Percentiles rank a stretch among this genome's conserved stretches.
Evolutionary conservation across 768 basidiomycete genomes (phyloP).

Genomic region (Leccinum aurantiacum): DNA sequence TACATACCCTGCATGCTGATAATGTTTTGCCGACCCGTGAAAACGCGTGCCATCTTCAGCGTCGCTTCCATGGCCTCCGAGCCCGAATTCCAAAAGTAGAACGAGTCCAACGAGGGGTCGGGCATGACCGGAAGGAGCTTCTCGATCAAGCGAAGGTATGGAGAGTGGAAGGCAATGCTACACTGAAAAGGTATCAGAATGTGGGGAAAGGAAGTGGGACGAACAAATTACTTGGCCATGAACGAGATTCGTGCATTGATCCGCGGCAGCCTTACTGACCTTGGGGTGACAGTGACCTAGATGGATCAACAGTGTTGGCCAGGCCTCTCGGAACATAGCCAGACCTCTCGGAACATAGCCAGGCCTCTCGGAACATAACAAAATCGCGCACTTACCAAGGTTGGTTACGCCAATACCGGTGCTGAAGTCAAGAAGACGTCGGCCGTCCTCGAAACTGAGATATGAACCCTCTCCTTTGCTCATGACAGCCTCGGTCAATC

Average conservation of each 20-base stretch:
- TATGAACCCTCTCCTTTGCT: constrained; percentile 71
- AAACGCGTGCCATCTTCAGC: constrained; percentile 78
- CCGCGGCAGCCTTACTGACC: constrained; percentile 84
- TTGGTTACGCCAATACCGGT: constrained; percentile 86
- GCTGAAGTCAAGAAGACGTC: constrained; percentile 79
- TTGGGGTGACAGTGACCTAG: constrained; percentile 85
- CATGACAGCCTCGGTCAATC: constrained; percentile 55
- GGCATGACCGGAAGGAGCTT: constrained; percentile 88
- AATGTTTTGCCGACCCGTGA: constrained; percentile 83
- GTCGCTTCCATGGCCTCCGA: constrained; percentile 91
- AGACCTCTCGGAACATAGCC: too few species aligned
- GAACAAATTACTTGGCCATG: constrained; percentile 63
- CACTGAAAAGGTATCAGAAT: constrained; percentile 51
- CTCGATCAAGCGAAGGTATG: constrained; percentile 86
- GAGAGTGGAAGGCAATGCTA: constrained; percentile 84
- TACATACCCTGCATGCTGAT: constrained; percentile 81
- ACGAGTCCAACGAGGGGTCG: constrained; percentile 84
- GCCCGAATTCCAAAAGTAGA: constrained; percentile 98
- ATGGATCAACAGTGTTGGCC: not conserved
- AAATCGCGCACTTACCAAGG: constrained; percentile 51
- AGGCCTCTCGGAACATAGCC: not conserved
- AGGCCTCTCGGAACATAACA: not conserved
- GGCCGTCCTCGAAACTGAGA: constrained; percentile 69
- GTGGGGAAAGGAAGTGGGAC: not conserved
- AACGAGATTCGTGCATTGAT: constrained; percentile 79